A percentile compares a stretch with the other conserved stretches of the same genome.
phyloP scores from a whole-genome alignment of 1,284 basidiomycete genomes.

The Irpex sp. region DNA sequence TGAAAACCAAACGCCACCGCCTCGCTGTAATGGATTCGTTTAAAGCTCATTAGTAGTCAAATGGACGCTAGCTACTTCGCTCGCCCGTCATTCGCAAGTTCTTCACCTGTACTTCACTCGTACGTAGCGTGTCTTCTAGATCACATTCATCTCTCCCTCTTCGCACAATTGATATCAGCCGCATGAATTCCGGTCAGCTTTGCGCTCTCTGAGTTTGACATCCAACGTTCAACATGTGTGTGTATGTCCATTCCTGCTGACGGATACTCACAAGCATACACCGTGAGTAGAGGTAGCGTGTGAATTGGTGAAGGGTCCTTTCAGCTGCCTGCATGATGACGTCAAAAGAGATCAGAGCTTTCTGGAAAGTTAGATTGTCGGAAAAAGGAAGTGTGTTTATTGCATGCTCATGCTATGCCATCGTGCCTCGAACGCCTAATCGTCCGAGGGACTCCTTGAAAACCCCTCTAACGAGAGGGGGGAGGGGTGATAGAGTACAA shows the following conservation, averaged over 20 bases:
- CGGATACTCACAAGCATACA: background rate
- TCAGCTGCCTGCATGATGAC: background rate
- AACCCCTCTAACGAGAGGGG: no score
- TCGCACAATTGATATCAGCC: constrained; percentile 4
- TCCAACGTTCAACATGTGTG: background rate
- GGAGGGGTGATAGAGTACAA: no score
- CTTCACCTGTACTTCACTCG: background rate
- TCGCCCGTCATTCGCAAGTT: background rate
- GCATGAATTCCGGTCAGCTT: constrained; percentile 2
- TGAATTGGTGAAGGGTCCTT: background rate
- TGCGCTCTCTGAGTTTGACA: background rate
- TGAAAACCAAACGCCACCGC: constrained; percentile 12
- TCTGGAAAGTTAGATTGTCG: constrained; percentile 1
- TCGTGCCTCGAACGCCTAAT: no score
- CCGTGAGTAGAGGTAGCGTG: background rate
- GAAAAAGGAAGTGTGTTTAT: background rate
- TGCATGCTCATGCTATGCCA: background rate
- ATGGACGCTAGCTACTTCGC: background rate
- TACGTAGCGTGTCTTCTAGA: background rate
- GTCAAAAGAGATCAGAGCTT: constrained; percentile 1
- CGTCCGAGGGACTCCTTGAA: no score
- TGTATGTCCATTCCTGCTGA: background rate
- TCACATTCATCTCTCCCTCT: background rate
- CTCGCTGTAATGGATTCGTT: background rate
- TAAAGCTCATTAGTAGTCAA: background rate